Percentiles rank a stretch among this genome's conserved stretches.
phyloP scores from a whole-genome alignment of 805 yeast genomes.

The Candida jianshihensis region DNA sequence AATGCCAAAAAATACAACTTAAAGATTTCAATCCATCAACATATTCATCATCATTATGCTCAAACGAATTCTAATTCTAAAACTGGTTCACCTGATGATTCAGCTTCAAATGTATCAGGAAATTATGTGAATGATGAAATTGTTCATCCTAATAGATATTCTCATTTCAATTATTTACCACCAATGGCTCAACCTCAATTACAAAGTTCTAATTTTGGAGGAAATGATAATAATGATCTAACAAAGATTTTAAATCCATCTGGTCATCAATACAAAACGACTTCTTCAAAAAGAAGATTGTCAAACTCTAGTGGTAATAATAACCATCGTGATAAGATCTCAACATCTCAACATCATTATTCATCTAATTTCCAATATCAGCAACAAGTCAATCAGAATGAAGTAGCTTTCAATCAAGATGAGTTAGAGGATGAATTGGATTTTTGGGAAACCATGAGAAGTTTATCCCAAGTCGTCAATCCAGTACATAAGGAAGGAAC shows the following conservation, averaged over 20 bases:
- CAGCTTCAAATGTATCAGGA: constrained; percentile 17
- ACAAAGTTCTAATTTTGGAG: constrained; percentile 43
- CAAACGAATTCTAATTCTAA: constrained; percentile 30
- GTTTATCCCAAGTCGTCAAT: constrained; percentile 37
- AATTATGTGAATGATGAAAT: constrained; percentile 10
- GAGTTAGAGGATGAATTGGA: constrained; percentile 58
- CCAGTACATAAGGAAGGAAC: constrained; percentile 10
- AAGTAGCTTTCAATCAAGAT: constrained; percentile 27
- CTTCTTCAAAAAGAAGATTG: constrained; percentile 9
- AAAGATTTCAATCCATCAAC: constrained; percentile 74
- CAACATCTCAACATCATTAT: background rate
- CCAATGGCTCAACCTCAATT: constrained; percentile 69
- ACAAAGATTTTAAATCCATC: constrained; percentile 36
- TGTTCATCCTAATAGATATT: constrained; percentile 47
- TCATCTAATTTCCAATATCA: constrained; percentile 1
- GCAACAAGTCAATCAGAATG: constrained; percentile 14
- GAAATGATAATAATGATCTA: constrained; percentile 38
- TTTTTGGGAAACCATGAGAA: constrained; percentile 65
- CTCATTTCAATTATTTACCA: constrained; percentile 71
- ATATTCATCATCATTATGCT: constrained; percentile 71
- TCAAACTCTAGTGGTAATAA: constrained; percentile 16
- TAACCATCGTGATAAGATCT: constrained; percentile 10
- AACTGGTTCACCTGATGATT: constrained; percentile 18
- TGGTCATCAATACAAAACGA: background rate
- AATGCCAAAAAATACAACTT: constrained; percentile 53